Base-by-base conservation (phyloP, 768 basidiomycete species). In the Trametes cinnabarina region DNA sequence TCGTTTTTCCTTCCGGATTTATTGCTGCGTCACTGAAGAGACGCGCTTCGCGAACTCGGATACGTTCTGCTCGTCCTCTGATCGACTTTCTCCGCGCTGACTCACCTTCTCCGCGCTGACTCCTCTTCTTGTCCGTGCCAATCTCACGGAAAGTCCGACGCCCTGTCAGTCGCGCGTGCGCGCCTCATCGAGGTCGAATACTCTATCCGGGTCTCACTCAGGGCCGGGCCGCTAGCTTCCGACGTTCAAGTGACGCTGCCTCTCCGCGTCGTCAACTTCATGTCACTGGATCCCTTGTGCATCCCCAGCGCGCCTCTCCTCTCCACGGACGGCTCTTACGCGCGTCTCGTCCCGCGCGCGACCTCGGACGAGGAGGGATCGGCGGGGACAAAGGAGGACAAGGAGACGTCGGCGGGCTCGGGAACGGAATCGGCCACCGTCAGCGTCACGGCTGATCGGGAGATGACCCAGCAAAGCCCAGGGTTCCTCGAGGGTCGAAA, bases 171-270 rank as follows among this genome's bases (percentile, higher is more conserved):
- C 20, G 65, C 80, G 12, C 82, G 88, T 39, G 83, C 85, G 25
- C 76, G 83, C 34, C 77, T 94, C 3, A 67, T 97, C 42, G 92
- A 94, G 69, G 84, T 95, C 49, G 79, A 84, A 50, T 92, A 94
- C 66, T 76, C 76, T 2, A 74, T 96, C 59, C 83, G 82, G 48
- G 82, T 92, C 26, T 81, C 81, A 5, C 71, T 88, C 37, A 81
- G 79, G 62, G 77, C 82, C 7, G 87, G 87, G 10, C 71, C 81
- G 15, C 71, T 87, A 22, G 76, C 80, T 2, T 76, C 87, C 10
- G 86, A 90, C 53, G 75, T 92, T 28, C 78, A 81, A 53, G 87
- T 88, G 58, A 83, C 82, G 20, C 69, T 94, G 9, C 94, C 94
- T 0, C 74, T 94, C 62, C 79, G 80, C 17, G 82, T 95, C 65